Evolutionary conservation across 306 rosid genomes (phyloP).

Genomic region (Leucaena leucocephala): DNA sequence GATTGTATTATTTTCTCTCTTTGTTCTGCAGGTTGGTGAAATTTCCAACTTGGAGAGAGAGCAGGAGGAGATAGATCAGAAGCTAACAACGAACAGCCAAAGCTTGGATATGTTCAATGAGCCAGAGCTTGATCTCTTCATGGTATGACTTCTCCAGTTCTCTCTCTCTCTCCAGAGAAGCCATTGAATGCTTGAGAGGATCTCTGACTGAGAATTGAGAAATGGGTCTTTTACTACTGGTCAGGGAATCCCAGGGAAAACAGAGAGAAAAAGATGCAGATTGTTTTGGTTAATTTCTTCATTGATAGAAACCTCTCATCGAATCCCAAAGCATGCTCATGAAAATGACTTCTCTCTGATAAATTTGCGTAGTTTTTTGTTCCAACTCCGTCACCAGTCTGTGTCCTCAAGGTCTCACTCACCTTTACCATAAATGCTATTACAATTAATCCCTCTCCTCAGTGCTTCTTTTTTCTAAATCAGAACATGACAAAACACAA

Average conservation of each 20-base stretch:
- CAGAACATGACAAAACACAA: background rate
- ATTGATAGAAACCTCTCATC: constrained; percentile 38
- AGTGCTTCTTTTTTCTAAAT: background rate
- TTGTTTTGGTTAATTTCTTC: constrained; percentile 11
- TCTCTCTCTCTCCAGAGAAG: background rate
- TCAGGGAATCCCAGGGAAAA: constrained; percentile 24
- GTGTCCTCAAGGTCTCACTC: background rate
- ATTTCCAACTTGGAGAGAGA: constrained; percentile 44
- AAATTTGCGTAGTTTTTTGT: constrained; percentile 49
- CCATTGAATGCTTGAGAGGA: background rate
- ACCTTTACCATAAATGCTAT: background rate
- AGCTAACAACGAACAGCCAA: constrained; percentile 42
- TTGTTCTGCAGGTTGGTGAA: constrained; percentile 62
- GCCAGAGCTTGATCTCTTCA: constrained; percentile 80
- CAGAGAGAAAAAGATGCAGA: background rate
- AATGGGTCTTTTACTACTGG: background rate
- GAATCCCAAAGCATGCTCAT: constrained; percentile 37
- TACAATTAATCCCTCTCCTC: background rate
- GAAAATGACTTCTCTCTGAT: constrained; percentile 40
- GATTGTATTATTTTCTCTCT: background rate
- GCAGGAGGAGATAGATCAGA: constrained; percentile 44
- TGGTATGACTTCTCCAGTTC: constrained; percentile 48
- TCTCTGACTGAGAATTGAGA: background rate
- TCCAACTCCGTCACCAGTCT: constrained; percentile 42
- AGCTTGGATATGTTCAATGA: constrained; percentile 49